Conservation (phyloP, 305 asterid species). For the Stenogyne calaminthoides region DNA sequence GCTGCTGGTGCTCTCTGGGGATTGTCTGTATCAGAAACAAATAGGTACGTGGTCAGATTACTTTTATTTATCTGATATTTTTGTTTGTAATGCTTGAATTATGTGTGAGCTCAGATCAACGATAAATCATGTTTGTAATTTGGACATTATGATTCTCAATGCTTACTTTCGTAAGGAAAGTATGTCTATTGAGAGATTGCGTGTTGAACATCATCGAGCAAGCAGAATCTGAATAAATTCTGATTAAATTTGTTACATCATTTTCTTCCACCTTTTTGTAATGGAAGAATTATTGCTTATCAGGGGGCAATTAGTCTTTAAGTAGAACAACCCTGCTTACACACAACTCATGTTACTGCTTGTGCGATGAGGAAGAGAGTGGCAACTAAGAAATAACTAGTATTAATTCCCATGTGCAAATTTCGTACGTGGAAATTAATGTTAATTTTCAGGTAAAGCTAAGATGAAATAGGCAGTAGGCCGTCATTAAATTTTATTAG, state of each 20-base stretch:
- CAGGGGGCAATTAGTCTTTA: not conserved
- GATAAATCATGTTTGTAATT: conserved; percentile 2
- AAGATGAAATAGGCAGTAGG: not conserved
- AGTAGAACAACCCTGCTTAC: not conserved
- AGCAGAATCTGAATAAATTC: not conserved
- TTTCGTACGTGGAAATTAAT: not conserved
- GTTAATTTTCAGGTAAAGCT: not conserved
- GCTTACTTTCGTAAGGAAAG: not conserved
- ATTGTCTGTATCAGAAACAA: conserved; percentile 92
- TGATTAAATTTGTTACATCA: not conserved
- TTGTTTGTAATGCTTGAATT: conserved; percentile 13
- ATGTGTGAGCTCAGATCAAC: not conserved
- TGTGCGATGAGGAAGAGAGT: not conserved
- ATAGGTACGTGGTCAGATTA: conserved; percentile 55
- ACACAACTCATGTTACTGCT: not conserved
- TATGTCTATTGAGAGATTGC: not conserved
- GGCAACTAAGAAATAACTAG: not conserved
- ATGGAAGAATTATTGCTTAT: not conserved
- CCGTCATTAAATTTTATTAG: not conserved
- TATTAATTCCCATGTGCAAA: not conserved
- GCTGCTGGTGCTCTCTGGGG: conserved; percentile 99
- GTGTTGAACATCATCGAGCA: not conserved
- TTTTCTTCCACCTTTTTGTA: not conserved
- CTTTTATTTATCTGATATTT: conserved; percentile 11
- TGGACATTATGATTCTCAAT: not conserved